Evolutionary conservation across 108 stramenopile genomes (phyloP), one percentile per base, ranked within the genome.

Genomic region (Schizochytrium sp.): DNA sequence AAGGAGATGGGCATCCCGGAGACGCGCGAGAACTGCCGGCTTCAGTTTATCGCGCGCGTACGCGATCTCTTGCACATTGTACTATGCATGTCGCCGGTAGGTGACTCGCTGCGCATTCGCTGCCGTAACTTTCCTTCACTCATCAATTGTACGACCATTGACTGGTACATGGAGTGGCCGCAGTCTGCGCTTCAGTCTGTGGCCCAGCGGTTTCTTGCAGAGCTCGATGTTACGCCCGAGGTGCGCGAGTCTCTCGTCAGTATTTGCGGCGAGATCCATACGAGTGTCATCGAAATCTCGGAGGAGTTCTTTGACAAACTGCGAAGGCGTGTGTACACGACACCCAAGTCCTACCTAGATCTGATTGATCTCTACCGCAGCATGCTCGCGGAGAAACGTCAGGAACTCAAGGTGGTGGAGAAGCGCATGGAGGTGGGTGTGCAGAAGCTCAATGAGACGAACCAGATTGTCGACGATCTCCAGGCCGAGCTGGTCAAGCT

Each of bases 301-400:
- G 93, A 90, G n/a, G 25, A 47, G 23, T 95, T 94, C 92, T 94
- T 88, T 63, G 90, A 91, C 5, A 93, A 93, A 87, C 90, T 94
- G 14, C 72, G 92, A 23, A 63, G 95, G 5, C 72, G 88, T 1
- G 92, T 94, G 5, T 95, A 95, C 93, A 95, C 95, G 25, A 95
- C 95, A 47, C 95, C 95, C 58, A 95, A 95, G 93, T 87, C 76
- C 0, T 95, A 94, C 92, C 92, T 95, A 14, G 95, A 95, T 87
- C 92, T 95, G n/a, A 94, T 95, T 87, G 89, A 90, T 72, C 89
- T 93, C 63, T 95, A 94, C 90, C 91, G 83, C 45, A 55, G 25
- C 19, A 90, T 91, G 92, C 91, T 95, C 5, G 87, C 63, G 12
- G 57, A 87, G 60, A 87, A 91, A 63, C 94, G 93, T 71, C 89